Base-by-base conservation (phyloP, 345 rosid species). In the Crucihimalaya himalaica region DNA sequence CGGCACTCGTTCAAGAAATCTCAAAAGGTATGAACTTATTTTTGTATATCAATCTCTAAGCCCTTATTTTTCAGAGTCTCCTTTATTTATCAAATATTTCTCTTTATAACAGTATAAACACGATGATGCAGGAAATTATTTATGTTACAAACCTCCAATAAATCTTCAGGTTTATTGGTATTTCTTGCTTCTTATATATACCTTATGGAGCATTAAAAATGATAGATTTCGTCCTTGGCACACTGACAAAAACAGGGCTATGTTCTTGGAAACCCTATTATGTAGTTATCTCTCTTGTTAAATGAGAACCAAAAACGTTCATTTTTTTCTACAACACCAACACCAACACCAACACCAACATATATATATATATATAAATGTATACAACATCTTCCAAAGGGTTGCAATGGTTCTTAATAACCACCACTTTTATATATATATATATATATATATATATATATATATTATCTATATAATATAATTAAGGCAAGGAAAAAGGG, bases 221-320 rank as follows among this genome's bases (percentile, higher is more conserved):
- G 47, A 46, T 51, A 63, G 57, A 20, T 31, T 32, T 45, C 34
- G 39, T 60, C 27, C 35, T 58, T 18, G 63, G 66, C 39, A 18
- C 58, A 42, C 28, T 40, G 28, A 14, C 39, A 62, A 28, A 53
- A 80, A 52, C 75, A 89, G 96, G 97, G 96, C 52, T 89, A 82
- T 73, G 27, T 89, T 15, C 81, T 89, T 6, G 96, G 96, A 31
- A 89, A 89, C 73, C 86, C 91, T n/a, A n/a, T n/a, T n/a, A n/a
- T n/a, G n/a, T n/a, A n/a, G n/a, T n/a, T n/a, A n/a, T n/a, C n/a
- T n/a, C n/a, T n/a, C n/a, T n/a, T n/a, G n/a, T n/a, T n/a, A n/a
- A n/a, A n/a, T n/a, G n/a, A n/a, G n/a, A n/a, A n/a, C n/a, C n/a
- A n/a, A n/a, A n/a, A n/a, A n/a, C n/a, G n/a, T n/a, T n/a, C n/a